Evolutionary conservation across 2,329 filamentous ascomycete species (phyloP), one percentile per base, ranked within the genome.

Genomic region (Pseudopithomyces maydicus): DNA sequence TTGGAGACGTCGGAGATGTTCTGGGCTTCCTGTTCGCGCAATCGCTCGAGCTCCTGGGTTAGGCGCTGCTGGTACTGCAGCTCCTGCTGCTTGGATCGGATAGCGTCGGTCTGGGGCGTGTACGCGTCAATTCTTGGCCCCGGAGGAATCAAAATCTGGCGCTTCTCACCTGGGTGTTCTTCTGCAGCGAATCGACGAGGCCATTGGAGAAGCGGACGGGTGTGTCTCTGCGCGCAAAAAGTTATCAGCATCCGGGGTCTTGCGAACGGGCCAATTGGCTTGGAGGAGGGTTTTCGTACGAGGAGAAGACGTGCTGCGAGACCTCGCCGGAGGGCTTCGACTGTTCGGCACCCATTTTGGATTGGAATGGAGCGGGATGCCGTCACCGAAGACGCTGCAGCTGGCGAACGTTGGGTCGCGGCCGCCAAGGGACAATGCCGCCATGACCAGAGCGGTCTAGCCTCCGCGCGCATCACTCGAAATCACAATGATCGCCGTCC

Each of bases 61-160:
- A 97, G 91, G 77, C 94, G 93, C 74, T 86, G 81, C 81, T 97
- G 93, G 77, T 97, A 88, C 70, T 94, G 89, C 62, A 95, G 87
- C 80, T 98, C 94, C 76, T 92, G 81, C 72, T 88, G 83, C 79
- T 91, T 91, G 70, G 89, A 85, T 74, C 94, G 92, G 64, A 92
- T 93, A 58, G 88, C 87, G 80, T 98, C 93, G 78, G 90, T 94
- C 94, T 98, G 74, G 29, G 50, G 20, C 45, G 33, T 38, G 48
- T 47, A 58, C 56, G 63, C 32, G 35, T 46, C 22, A 48, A 39
- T 44, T 12, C 47, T 44, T 38, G 20, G 20, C 19, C 10, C 22
- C 36, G n/a, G 46, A 33, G 35, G 26, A 19, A 35, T 43, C n/a
- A 32, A 11, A 17, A 33, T 8, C 15, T 19, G 20, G 22, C 15